These are phyloP conservation scores for Gaeumannomyces tritici DNA, from an alignment of 2,329 filamentous ascomycete genomes.

Conservation along the genomic window DNA sequence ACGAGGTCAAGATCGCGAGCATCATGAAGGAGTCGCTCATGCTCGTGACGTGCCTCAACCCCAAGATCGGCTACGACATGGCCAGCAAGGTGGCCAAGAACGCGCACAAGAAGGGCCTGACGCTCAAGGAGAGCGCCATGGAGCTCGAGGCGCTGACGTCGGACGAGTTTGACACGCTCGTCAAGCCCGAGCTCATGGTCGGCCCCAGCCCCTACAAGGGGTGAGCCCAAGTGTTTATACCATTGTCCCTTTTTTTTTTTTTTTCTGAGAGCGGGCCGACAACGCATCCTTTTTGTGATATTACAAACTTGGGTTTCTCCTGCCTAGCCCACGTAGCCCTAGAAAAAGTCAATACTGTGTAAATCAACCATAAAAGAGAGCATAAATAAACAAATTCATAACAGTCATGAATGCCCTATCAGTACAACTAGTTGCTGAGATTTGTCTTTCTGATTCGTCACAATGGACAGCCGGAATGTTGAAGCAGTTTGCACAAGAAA, in stretches of 20 bases:
- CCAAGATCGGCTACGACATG: conserved; percentile 96
- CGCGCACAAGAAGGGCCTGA: conserved; percentile 95
- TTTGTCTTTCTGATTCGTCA: neutral
- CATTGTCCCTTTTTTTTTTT: neutral
- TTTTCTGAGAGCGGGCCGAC: neutral
- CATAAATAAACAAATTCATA: neutral
- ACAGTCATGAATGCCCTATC: neutral
- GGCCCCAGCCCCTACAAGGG: conserved; percentile 59
- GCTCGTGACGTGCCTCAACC: conserved; percentile 96
- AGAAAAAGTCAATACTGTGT: neutral
- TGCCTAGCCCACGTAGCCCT: neutral
- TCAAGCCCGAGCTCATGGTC: conserved; percentile 92
- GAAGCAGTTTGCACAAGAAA: neutral
- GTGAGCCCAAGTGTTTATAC: conserved; percentile 11
- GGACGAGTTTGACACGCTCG: conserved; percentile 83
- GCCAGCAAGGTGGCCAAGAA: conserved; percentile 97
- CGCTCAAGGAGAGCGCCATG: conserved; percentile 87
- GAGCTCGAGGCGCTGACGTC: conserved; percentile 82
- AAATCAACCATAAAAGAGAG: no score
- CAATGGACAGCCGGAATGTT: neutral
- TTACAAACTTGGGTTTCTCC: neutral
- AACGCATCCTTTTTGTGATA: neutral
- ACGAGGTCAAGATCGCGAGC: conserved; percentile 82
- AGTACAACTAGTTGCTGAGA: neutral
- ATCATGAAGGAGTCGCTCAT: conserved; percentile 97